These are phyloP conservation scores for Hortiboletus flavorubellus DNA, from an alignment of 768 basidiomycete species.

Conservation along the genomic window DNA sequence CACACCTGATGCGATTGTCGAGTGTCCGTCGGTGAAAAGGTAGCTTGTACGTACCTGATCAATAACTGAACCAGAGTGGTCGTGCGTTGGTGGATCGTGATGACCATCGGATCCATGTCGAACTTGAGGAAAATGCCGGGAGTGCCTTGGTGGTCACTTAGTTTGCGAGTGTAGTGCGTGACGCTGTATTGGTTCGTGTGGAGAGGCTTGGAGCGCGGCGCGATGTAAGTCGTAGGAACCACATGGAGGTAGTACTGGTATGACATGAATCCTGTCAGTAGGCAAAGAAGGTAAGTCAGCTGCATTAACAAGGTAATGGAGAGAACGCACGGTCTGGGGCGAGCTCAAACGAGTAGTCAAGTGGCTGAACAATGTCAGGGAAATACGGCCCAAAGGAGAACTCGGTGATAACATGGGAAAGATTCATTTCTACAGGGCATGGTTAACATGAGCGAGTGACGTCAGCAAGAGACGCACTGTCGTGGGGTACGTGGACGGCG, in stretches of 20 bases:
- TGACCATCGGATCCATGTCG: conserved; percentile 85
- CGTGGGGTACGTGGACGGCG: conserved; percentile 83
- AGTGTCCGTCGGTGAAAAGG: background rate
- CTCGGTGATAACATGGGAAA: conserved; percentile 94
- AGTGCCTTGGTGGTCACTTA: conserved; percentile 72
- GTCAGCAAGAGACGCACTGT: conserved; percentile 46
- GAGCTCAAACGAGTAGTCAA: conserved; percentile 85
- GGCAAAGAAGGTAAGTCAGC: background rate
- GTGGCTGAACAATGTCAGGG: conserved; percentile 91
- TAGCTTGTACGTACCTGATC: conserved; percentile 47
- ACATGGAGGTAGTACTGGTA: conserved; percentile 96
- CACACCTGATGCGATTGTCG: conserved; percentile 42
- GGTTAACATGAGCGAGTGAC: background rate
- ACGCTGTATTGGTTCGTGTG: conserved; percentile 90
- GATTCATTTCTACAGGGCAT: conserved; percentile 77
- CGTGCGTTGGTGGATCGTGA: conserved; percentile 87
- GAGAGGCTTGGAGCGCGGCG: conserved; percentile 61
- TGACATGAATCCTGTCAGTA: conserved; percentile 67
- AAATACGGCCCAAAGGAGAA: conserved; percentile 97
- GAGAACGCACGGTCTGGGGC: conserved; percentile 53
- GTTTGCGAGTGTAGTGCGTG: conserved; percentile 80
- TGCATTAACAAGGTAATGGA: background rate
- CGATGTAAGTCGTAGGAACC: conserved; percentile 92
- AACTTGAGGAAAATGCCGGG: conserved; percentile 99
- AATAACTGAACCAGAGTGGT: conserved; percentile 77